A percentile compares a stretch with the other conserved stretches of the same genome.
Conservation (phyloP, 2,329 filamentous ascomycete species). For the Sporothrix inflata region DNA sequence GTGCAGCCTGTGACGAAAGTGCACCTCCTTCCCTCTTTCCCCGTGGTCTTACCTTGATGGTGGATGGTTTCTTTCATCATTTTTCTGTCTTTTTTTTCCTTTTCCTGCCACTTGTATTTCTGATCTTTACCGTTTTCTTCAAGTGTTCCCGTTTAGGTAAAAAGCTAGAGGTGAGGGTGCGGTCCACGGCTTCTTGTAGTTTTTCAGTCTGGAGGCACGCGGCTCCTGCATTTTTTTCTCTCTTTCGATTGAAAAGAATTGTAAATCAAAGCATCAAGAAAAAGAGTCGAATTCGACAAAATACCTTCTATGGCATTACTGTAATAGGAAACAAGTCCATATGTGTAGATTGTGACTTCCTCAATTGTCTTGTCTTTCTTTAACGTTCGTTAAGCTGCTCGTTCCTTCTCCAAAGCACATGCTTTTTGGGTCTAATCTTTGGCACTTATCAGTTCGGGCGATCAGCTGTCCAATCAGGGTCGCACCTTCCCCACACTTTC, state of each 20-base stretch:
- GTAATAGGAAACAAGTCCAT: not conserved
- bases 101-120: not conserved
- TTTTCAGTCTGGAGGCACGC: not conserved
- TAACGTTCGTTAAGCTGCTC: not conserved
- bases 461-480: conserved; percentile 30
- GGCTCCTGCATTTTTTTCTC: not conserved
- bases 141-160: conserved; percentile 29
- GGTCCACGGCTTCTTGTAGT: not conserved
- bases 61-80: conserved; percentile 2
- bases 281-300: not conserved
- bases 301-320: not conserved
- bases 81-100: not conserved
- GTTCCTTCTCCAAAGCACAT: conserved; percentile 24
- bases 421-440: conserved; percentile 20
- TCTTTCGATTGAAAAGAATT: not conserved
- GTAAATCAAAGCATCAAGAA: not conserved
- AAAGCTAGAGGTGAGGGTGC: not conserved
- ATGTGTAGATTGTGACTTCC: not conserved
- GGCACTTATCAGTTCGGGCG: conserved; percentile 16
- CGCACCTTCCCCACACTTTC: conserved; percentile 39
- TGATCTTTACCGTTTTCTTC: conserved; percentile 28
- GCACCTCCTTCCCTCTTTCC: not conserved
- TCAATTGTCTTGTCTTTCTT: not conserved
- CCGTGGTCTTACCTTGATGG: conserved; percentile 4
- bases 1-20: conserved; percentile 12